Percentiles rank a stretch among this genome's conserved stretches.
Conservation (phyloP, 2,329 filamentous ascomycete species). For the Pyricularia grisea region DNA sequence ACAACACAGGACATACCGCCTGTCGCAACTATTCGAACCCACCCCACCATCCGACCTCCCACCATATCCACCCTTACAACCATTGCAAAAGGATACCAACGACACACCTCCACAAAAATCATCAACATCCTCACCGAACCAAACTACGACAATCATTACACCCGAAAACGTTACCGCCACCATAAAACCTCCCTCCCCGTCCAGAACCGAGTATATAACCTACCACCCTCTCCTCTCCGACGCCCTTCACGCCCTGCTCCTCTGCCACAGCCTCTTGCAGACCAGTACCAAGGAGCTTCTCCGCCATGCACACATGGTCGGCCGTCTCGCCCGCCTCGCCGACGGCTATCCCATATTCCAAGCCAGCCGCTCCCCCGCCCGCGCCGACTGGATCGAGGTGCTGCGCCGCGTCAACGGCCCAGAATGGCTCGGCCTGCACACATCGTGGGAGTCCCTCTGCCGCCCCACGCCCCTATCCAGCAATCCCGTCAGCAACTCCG, state of each 20-base stretch:
- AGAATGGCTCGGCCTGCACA: conserved; percentile 3
- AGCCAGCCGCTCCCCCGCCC: conserved; percentile 58
- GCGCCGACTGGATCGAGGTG: conserved; percentile 73
- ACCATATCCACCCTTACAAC: conserved; percentile 33
- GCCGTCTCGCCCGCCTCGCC: conserved; percentile 61
- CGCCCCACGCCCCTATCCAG: conserved; percentile 35
- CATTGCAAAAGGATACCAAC: background rate
- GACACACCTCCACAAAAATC: background rate
- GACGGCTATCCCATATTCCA: conserved; percentile 79
- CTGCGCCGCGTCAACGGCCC: conserved; percentile 42
- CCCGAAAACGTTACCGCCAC: background rate
- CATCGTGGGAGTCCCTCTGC: conserved; percentile 61
- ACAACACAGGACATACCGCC: conserved; percentile 23
- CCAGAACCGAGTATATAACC: conserved; percentile 52
- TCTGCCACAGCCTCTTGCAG: conserved; percentile 71
- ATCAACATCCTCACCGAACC: background rate
- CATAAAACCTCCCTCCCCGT: background rate
- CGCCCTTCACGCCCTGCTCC: conserved; percentile 66
- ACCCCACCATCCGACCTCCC: conserved; percentile 58
- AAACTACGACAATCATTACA: background rate
- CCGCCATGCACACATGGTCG: conserved; percentile 74
- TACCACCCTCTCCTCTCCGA: conserved; percentile 77
- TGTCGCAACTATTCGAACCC: conserved; percentile 61
- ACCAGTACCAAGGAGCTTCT: conserved; percentile 69
- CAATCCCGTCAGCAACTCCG: background rate